A percentile compares a stretch with the other conserved stretches of the same genome.
Evolutionary conservation across 2,329 filamentous ascomycete genomes (phyloP).

Genomic region (Dactylellina haptotyla): DNA sequence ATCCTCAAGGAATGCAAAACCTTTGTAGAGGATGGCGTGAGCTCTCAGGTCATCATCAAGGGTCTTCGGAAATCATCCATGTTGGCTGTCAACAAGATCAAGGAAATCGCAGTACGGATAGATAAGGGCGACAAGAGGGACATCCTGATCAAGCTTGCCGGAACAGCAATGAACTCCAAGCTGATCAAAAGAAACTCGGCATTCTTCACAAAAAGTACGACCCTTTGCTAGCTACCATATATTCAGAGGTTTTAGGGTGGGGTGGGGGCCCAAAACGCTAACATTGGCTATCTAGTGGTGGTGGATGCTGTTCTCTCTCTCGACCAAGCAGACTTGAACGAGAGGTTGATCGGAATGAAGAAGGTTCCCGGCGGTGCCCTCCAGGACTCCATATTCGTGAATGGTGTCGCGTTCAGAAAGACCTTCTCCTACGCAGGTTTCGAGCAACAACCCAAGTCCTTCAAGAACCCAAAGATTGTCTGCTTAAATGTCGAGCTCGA

Average conservation of each 20-base stretch:
- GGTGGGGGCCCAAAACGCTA: neutral
- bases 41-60: slow-evolving; percentile 97
- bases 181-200: slow-evolving; percentile 95
- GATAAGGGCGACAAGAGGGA: slow-evolving; percentile 84
- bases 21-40: slow-evolving; percentile 94
- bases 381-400: slow-evolving; percentile 94
- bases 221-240: slow-evolving; percentile 4
- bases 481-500: slow-evolving; percentile 98
- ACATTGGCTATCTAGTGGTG: slow-evolving; percentile 73
- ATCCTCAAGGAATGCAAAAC: slow-evolving; percentile 97
- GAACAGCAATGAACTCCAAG: slow-evolving; percentile 99
- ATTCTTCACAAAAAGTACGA: slow-evolving; percentile 95
- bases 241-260: too few relatives aligned
- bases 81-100: slow-evolving; percentile 98
- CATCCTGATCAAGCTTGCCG: slow-evolving; percentile 87
- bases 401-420: slow-evolving; percentile 99
- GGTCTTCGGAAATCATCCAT: slow-evolving; percentile 84
- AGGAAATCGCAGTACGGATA: slow-evolving; percentile 92
- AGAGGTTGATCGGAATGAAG: slow-evolving; percentile 97
- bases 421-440: slow-evolving; percentile 99
- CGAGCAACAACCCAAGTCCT: slow-evolving; percentile 97
- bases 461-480: slow-evolving; percentile 93
- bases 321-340: slow-evolving; percentile 96
- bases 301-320: slow-evolving; percentile 95
- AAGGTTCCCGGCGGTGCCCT: slow-evolving; percentile 96